Evolutionary conservation across 2,329 filamentous ascomycete genomes (phyloP), one percentile per base, ranked within the genome.

Genomic region (Paradendryphiella salina): DNA sequence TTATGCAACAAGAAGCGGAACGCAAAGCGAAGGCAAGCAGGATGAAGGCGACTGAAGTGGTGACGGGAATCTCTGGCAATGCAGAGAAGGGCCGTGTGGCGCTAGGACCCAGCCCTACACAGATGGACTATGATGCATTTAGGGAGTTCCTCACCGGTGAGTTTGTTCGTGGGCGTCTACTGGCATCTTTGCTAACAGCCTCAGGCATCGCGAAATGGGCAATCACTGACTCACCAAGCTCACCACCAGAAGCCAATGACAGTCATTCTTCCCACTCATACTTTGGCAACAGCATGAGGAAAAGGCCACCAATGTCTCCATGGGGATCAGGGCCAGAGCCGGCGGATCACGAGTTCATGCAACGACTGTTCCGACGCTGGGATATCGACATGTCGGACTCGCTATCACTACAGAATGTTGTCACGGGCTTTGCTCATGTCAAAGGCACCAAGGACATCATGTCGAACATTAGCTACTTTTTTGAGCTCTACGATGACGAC

Each of bases 111-210:
- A 96, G 90, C 72, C 90, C 90, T 11, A 95, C 88, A 21, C 81
- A 92, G 60, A 99, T 99, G 94, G 92, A 97, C 72, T 99, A 97
- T 67, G 90, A 96, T 72, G 91, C 89, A 1, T 99, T 97, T 75
- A 82, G 93, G 50, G 92, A 97, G 65, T 97, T 99, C 63, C 79
- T 99, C 36, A 91, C 94, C 4, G 77, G 77, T 74, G 56, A 56
- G 71, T 60, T 60, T 42, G 11, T 33, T n/a, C 1, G n/a, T 8
- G 0, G 13, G 17, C 0, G 5, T 33, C 9, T n/a, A 11, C 2
- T 7, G 1, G 2, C 3, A 33, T 7, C 14, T 39, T 23, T 15
- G n/a, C 54, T 63, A 34, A 62, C 34, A 49, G 38, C n/a, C 13
- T 7, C 26, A 75, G 87, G 85, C 38, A 89, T 96, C 62, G 84